Percentiles rank a stretch among this genome's conserved stretches.
These are phyloP conservation scores for Fistulifera solaris DNA, from an alignment of 108 stramenopile species.

Conservation along the genomic window DNA sequence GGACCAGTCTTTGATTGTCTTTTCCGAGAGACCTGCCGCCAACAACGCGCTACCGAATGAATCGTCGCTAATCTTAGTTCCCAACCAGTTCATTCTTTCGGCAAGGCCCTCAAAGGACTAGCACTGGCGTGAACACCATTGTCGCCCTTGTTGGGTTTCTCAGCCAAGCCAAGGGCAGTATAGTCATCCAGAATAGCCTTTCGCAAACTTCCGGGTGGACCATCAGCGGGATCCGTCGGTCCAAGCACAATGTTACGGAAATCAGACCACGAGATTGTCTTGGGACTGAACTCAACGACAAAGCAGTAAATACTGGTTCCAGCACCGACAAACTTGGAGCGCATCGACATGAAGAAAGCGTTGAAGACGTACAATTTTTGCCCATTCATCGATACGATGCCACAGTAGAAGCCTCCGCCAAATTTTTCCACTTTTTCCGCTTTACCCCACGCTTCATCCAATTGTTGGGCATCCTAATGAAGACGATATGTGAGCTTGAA, in stretches of 20 bases:
- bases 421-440: slow-evolving; percentile 76
- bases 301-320: slow-evolving; percentile 76
- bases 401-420: slow-evolving; percentile 94
- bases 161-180: slow-evolving; percentile 56
- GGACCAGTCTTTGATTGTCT: slow-evolving; percentile 66
- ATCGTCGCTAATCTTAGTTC: slow-evolving; percentile 47
- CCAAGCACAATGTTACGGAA: slow-evolving; percentile 81
- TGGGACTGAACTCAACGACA: slow-evolving; percentile 80
- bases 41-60: slow-evolving; percentile 71
- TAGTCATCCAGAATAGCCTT: slow-evolving; percentile 60
- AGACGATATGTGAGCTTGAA: too few relatives aligned
- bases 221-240: slow-evolving; percentile 83
- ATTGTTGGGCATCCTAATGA: slow-evolving; percentile 33
- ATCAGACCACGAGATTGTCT: slow-evolving; percentile 63
- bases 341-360: slow-evolving; percentile 87
- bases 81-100: slow-evolving; percentile 81
- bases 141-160: slow-evolving; percentile 77
- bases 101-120: slow-evolving; percentile 90
- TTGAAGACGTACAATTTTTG: slow-evolving; percentile 83
- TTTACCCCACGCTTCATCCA: slow-evolving; percentile 69
- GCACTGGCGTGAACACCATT: slow-evolving; percentile 92
- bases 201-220: slow-evolving; percentile 69
- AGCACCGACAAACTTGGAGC: slow-evolving; percentile 72
- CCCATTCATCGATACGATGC: slow-evolving; percentile 29
- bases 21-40: slow-evolving; percentile 47